Evolutionary conservation across 2,329 filamentous ascomycete species (phyloP).

Genomic region (Diaporthe longicolla): DNA sequence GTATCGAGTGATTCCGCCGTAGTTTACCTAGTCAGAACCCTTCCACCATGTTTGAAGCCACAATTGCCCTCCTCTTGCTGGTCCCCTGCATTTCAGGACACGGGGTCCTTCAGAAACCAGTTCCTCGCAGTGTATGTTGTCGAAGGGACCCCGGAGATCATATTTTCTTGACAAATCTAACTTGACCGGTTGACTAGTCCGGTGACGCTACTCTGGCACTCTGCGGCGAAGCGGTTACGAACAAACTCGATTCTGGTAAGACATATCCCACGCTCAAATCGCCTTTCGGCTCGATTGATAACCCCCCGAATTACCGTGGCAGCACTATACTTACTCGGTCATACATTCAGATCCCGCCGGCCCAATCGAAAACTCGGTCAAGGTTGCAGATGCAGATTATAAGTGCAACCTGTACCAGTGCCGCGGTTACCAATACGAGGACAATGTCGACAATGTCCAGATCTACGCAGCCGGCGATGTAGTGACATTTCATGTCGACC

Average conservation of each 20-base stretch:
- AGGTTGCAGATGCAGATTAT: conserved; percentile 8
- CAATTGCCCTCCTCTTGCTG: conserved; percentile 1
- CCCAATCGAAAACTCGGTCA: conserved; percentile 13
- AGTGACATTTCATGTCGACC: conserved; percentile 25
- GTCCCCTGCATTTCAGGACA: not conserved
- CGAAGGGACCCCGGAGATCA: not conserved
- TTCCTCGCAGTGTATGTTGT: conserved; percentile 9
- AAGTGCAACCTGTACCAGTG: conserved; percentile 26
- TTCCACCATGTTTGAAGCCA: conserved; percentile 1
- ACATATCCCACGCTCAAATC: not conserved
- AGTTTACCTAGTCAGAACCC: not conserved
- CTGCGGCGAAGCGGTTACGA: conserved; percentile 9
- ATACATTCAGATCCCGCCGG: conserved; percentile 8
- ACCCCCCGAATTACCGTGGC: not conserved
- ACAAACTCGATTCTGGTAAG: conserved; percentile 18
- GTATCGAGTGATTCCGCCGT: not conserved
- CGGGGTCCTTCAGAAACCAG: conserved; percentile 9
- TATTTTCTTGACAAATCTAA: not conserved
- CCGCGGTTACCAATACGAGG: conserved; percentile 28
- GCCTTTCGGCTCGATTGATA: not conserved
- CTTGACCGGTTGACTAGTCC: not conserved
- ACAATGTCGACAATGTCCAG: conserved; percentile 9
- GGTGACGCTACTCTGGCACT: conserved; percentile 17
- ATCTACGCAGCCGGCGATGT: conserved; percentile 13
- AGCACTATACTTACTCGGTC: not conserved